Evolutionary conservation across 345 rosid species (phyloP).

Genomic region (Combretum micranthum): DNA sequence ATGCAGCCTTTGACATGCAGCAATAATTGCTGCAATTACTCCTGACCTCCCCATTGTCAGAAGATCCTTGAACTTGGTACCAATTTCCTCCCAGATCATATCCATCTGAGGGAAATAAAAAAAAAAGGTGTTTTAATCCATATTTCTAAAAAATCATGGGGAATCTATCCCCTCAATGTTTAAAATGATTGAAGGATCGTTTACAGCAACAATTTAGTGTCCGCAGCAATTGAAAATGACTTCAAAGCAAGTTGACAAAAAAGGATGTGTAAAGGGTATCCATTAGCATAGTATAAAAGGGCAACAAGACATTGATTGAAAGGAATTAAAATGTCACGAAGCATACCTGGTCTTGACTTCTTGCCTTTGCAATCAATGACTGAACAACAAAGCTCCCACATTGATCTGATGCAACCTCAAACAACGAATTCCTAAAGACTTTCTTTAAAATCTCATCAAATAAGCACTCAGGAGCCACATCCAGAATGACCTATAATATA

Average conservation of each 20-base stretch:
- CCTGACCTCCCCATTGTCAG: conserved; percentile 82
- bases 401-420: conserved; percentile 67
- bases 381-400: conserved; percentile 93
- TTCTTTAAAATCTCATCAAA: conserved; percentile 57
- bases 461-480: conserved; percentile 76
- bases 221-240: background rate
- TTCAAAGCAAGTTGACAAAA: conserved; percentile 1
- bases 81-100: conserved; percentile 71
- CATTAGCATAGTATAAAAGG: background rate
- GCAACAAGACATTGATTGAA: background rate
- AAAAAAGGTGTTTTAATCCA: background rate
- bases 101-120: conserved; percentile 51
- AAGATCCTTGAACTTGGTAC: conserved; percentile 66
- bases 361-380: conserved; percentile 69
- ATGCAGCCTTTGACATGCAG: conserved; percentile 64
- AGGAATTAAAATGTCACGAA: conserved; percentile 5
- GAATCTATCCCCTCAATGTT: background rate
- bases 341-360: conserved; percentile 60
- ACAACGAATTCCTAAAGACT: conserved; percentile 63
- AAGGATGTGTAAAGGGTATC: background rate
- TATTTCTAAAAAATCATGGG: background rate
- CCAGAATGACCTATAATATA: conserved; percentile 71
- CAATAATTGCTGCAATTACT: conserved; percentile 77
- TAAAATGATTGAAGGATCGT: background rate
- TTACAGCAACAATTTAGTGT: background rate